Conservation (phyloP, 2,329 filamentous ascomycete species). For the Aotearoamyces nothofagi region DNA sequence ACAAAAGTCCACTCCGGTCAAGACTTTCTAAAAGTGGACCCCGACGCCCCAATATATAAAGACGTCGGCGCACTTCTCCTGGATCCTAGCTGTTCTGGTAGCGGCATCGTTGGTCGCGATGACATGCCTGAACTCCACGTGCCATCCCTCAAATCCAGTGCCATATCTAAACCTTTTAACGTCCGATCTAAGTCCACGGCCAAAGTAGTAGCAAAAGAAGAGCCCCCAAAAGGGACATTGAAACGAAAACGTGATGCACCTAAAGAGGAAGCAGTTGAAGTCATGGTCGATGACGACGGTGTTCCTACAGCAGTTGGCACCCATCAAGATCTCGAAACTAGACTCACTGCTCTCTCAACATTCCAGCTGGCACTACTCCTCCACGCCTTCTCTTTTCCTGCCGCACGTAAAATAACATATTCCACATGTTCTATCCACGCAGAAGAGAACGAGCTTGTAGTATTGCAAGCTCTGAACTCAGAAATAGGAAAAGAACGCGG, state of each 20-base stretch:
- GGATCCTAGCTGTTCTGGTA: slow-evolving; percentile 91
- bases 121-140: slow-evolving; percentile 57
- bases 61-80: slow-evolving; percentile 72
- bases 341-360: slow-evolving; percentile 58
- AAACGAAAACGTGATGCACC: slow-evolving; percentile 16
- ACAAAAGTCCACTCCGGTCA: slow-evolving; percentile 58
- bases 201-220: slow-evolving; percentile 5
- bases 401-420: slow-evolving; percentile 66
- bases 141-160: slow-evolving; percentile 24
- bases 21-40: slow-evolving; percentile 71
- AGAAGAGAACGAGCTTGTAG: slow-evolving; percentile 80
- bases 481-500: slow-evolving; percentile 48
- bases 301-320: slow-evolving; percentile 33
- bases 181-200: slow-evolving; percentile 7
- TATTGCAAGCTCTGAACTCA: slow-evolving; percentile 55
- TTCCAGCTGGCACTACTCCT: slow-evolving; percentile 73
- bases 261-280: slow-evolving; percentile 15
- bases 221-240: slow-evolving; percentile 7
- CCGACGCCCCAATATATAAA: slow-evolving; percentile 40
- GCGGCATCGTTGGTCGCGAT: slow-evolving; percentile 82
- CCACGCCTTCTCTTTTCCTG: slow-evolving; percentile 73
- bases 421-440: slow-evolving; percentile 85
- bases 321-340: slow-evolving; percentile 40
- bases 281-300: slow-evolving; percentile 40
- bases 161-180: slow-evolving; percentile 16